Evolutionary conservation across 2,329 filamentous ascomycete genomes (phyloP), one percentile per base, ranked within the genome.

Genomic region (Aspergillus sp.): DNA sequence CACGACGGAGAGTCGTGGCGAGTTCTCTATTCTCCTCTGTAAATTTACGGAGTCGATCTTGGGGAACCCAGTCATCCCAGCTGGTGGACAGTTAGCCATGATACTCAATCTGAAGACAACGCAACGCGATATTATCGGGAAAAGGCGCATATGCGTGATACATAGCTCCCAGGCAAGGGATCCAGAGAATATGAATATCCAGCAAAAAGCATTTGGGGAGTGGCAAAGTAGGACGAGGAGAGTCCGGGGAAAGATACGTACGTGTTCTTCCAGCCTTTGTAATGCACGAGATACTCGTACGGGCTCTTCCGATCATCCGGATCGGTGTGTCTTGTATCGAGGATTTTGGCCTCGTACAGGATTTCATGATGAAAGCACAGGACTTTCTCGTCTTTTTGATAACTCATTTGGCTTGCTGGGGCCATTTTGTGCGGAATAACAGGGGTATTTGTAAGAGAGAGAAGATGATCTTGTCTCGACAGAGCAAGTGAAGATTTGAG

Each of bases 201-300:
- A 37, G 31, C 38, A 27, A 29, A 28, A 33, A 12, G 29, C 40
- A 41, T 19, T 19, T 4, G 19, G 19, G 19, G 19, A 19, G 19
- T 19, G 19, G 19, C 19, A 19, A 19, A 37, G 11, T 37, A 41
- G 45, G 50, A 49, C 28, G 29, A 45, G 50, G 43, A 34, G 54
- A 39, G 27, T 29, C 27, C 19, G 12, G 19, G 12, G 49, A 47
- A 40, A 37, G 33, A 46, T 46, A 83, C 83, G 71, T 73, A 87
- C 78, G 90, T 96, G 67, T 91, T 90, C 76, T 98, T 98, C 93
- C 93, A 98, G 61, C 93, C 93, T 70, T 97, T 97, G 75, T 98
- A 98, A 70, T 98, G 93, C 43, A 98, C 87, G 62, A 88, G 87
- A 73, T 95, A 98, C 65, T 89, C 82, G 62, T 82, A 90, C 30